Conservation (phyloP, 805 yeast genomes). For the Ogataea nonfermentans region DNA sequence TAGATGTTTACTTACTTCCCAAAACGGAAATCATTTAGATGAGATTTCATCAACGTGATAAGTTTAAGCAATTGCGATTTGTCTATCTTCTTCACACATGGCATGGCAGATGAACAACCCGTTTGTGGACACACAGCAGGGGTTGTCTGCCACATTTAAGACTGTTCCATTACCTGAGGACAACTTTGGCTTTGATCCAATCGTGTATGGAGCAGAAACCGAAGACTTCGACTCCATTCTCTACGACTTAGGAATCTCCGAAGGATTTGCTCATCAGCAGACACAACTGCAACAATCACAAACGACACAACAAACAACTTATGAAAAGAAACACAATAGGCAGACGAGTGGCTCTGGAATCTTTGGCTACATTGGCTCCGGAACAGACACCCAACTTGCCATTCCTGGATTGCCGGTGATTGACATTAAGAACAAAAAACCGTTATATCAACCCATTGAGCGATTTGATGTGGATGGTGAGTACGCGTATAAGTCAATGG, state of each 20-base stretch:
- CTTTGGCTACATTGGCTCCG: conserved; percentile 63
- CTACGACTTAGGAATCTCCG: conserved; percentile 33
- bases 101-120: conserved; percentile 25
- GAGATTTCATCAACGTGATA: conserved; percentile 5
- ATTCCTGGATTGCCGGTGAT: conserved; percentile 47
- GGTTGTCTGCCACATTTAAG: conserved; percentile 33
- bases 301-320: conserved; percentile 1
- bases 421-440: conserved; percentile 27
- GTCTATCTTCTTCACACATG: conserved; percentile 8
- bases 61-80: conserved; percentile 8
- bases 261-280: conserved; percentile 29
- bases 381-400: conserved; percentile 55
- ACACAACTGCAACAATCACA: background rate
- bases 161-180: conserved; percentile 52
- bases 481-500: conserved; percentile 9
- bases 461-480: conserved; percentile 32
- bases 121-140: conserved; percentile 34
- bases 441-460: conserved; percentile 36
- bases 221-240: conserved; percentile 32
- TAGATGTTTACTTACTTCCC: conserved; percentile 22
- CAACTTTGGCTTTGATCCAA: conserved; percentile 42
- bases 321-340: conserved; percentile 46
- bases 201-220: conserved; percentile 9
- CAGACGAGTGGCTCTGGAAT: conserved; percentile 78
- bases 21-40: conserved; percentile 19